Conservation (phyloP, 805 yeast species). For the Starmerella floricola region DNA sequence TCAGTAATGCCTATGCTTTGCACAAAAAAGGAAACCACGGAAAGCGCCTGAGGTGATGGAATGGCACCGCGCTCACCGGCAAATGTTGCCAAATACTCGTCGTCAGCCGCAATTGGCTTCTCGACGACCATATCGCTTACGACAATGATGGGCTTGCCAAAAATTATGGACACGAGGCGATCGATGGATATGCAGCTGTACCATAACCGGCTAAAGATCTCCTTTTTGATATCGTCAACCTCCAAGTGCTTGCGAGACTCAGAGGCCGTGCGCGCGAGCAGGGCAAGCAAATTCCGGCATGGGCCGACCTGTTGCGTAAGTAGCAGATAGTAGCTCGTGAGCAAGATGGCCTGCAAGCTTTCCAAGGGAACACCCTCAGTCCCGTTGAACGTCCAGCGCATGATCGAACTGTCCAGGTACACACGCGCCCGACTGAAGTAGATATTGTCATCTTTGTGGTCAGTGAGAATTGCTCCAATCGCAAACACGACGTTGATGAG, state of each 20-base stretch:
- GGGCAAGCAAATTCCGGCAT: not conserved
- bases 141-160: not conserved
- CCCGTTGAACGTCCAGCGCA: not conserved
- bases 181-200: not conserved
- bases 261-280: not conserved
- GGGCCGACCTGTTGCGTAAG: not conserved
- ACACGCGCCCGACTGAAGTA: not conserved
- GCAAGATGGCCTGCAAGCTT: not conserved
- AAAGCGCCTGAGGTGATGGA: no score
- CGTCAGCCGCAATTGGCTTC: not conserved
- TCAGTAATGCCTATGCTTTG: not conserved
- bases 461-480: not conserved
- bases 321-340: not conserved
- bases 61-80: no score
- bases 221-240: not conserved
- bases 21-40: not conserved
- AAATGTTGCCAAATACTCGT: not conserved
- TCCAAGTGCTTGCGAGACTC: not conserved
- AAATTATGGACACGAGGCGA: not conserved
- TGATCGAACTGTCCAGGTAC: not conserved
- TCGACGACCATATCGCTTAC: not conserved
- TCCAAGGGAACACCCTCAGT: not conserved
- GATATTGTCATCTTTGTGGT: not conserved
- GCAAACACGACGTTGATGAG: not conserved
- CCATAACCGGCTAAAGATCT: not conserved